These are phyloP conservation scores for Phtheirospermum japonicum DNA, from an alignment of 257 asterid genomes.

Conservation along the genomic window DNA sequence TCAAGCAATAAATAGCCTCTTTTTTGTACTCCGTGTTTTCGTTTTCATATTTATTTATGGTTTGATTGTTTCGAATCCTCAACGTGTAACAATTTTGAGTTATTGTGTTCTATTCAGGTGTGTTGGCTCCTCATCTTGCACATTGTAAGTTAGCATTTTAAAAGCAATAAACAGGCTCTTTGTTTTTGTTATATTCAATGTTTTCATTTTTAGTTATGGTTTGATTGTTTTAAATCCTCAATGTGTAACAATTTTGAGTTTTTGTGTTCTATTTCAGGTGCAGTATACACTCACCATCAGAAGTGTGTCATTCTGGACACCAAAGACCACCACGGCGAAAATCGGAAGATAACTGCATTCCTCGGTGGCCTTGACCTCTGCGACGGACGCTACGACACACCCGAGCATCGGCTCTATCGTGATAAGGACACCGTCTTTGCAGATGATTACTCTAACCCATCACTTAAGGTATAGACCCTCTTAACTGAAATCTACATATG, in stretches of 20 bases:
- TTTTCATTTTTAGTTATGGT: neutral
- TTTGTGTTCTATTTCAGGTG: neutral
- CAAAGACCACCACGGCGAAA: neutral
- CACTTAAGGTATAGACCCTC: neutral
- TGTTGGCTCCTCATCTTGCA: too few species aligned
- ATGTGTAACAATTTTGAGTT: too few species aligned
- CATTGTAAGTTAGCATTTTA: too few species aligned
- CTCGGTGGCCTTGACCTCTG: conserved; percentile 25
- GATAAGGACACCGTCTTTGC: conserved; percentile 15
- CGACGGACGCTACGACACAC: conserved; percentile 22
- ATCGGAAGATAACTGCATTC: conserved; percentile 19
- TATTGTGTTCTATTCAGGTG: too few species aligned
- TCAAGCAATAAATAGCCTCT: neutral
- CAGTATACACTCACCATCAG: conserved; percentile 18
- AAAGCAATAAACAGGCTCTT: too few species aligned
- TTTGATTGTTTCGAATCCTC: too few species aligned
- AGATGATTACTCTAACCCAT: conserved; percentile 20
- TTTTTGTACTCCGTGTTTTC: too few species aligned
- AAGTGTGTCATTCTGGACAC: conserved; percentile 27
- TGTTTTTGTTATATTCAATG: neutral
- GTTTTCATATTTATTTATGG: too few species aligned
- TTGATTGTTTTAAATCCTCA: too few species aligned
- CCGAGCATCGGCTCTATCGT: conserved; percentile 19
- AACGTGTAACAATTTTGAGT: too few species aligned
- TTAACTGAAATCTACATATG: too few species aligned